A percentile compares a stretch with the other conserved stretches of the same genome.
phyloP scores from a whole-genome alignment of 768 basidiomycete species.

The Rhizopogon roseolus region DNA sequence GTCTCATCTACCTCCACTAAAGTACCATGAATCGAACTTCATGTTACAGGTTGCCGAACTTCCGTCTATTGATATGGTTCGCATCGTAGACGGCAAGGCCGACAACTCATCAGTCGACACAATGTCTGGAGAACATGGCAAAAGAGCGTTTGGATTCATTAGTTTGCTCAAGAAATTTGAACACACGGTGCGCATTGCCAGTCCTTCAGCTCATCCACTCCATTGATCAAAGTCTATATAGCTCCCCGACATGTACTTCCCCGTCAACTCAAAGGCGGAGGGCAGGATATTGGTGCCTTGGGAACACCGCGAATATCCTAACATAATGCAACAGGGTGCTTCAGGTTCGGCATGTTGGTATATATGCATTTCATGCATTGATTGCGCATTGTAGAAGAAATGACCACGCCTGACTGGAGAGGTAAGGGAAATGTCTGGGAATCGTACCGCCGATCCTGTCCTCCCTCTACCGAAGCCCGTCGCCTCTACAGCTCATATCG shows the following conservation, averaged over 20 bases:
- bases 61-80: conserved; percentile 84
- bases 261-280: conserved; percentile 91
- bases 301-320: conserved; percentile 72
- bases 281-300: conserved; percentile 90
- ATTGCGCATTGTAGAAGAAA: conserved; percentile 32
- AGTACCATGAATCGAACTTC: background rate
- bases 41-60: conserved; percentile 58
- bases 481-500: conserved; percentile 79
- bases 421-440: conserved; percentile 89
- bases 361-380: background rate
- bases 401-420: conserved; percentile 75
- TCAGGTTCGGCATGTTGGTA: conserved; percentile 17
- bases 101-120: no score
- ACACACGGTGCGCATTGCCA: conserved; percentile 42
- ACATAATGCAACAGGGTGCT: conserved; percentile 46
- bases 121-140: conserved; percentile 50
- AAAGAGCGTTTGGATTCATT: conserved; percentile 73
- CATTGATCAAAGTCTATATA: conserved; percentile 19
- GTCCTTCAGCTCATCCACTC: background rate
- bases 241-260: conserved; percentile 93
- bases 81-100: conserved; percentile 31
- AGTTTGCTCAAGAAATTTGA: conserved; percentile 74
- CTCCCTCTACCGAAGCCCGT: conserved; percentile 71
- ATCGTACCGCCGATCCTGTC: conserved; percentile 85
- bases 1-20: conserved; percentile 9